Evolutionary conservation across 768 basidiomycete species (phyloP).

Genomic region (Pulveroboletus sp.): DNA sequence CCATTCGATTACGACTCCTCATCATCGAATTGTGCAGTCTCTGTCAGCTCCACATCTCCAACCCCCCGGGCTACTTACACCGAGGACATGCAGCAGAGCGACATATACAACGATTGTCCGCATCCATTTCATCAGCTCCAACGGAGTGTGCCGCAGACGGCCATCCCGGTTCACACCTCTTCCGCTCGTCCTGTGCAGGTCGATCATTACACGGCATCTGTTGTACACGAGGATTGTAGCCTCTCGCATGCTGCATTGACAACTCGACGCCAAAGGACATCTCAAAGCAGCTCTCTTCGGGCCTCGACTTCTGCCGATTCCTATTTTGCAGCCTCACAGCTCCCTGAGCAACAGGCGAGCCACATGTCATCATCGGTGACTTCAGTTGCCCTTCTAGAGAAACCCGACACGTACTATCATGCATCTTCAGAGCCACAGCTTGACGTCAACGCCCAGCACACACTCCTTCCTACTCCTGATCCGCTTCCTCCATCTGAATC

Average conservation of each 20-base stretch:
- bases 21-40: slow-evolving; percentile 18
- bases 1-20: slow-evolving; percentile 28
- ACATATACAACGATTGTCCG: slow-evolving; percentile 23
- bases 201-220: slow-evolving; percentile 31
- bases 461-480: slow-evolving; percentile 23
- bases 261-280: slow-evolving; percentile 16
- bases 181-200: slow-evolving; percentile 32
- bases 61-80: slow-evolving; percentile 20
- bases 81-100: slow-evolving; percentile 22
- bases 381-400: slow-evolving; percentile 24
- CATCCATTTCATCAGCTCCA: slow-evolving; percentile 33
- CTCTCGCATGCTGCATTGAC: slow-evolving; percentile 25
- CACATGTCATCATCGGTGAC: slow-evolving; percentile 28
- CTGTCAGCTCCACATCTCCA: slow-evolving; percentile 29
- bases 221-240: slow-evolving; percentile 28
- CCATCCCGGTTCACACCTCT: slow-evolving; percentile 22
- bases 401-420: slow-evolving; percentile 25
- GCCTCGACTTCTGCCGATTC: slow-evolving; percentile 16
- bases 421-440: slow-evolving; percentile 24
- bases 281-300: slow-evolving; percentile 17
- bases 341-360: slow-evolving; percentile 19
- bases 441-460: slow-evolving; percentile 28
- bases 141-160: slow-evolving; percentile 23
- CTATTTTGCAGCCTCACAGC: slow-evolving; percentile 25
- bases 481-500: slow-evolving; percentile 29